Evolutionary conservation across 305 asterid species (phyloP), one percentile per base, ranked within the genome.

Genomic region (Ajuga reptans): DNA sequence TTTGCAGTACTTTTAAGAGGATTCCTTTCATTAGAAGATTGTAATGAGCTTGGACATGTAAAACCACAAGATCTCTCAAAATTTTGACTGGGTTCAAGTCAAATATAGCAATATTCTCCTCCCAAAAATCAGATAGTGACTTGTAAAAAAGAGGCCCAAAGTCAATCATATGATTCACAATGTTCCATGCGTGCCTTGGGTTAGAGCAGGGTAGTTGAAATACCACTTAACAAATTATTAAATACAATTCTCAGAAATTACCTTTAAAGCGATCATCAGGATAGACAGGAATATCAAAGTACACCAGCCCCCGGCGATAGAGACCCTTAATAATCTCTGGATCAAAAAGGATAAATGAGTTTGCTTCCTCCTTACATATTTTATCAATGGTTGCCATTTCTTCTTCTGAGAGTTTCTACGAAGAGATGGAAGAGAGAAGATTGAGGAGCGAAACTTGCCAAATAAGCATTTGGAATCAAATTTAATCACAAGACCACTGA

Each of bases 261-360:
- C 99, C 99, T 85, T 94, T 91, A 74, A 94, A 91, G 63, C 95
- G 99, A 74, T 94, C 99, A 81, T 89, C 99, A 5, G 96, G 82
- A 80, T 89, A 94, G 61, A 94, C 97, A 77, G 96, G 96, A 71
- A 89, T 91, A 77, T 94, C 99, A 84, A 89, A 87, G 84, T 89
- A 94, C 53, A 94, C 84, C 62, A 94, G 92, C 50, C 99, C 99
- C 54, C 99, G 89, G 67, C 87, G 87, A 72, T 43, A 84, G 54
- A 94, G 89, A 36, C 90, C 96, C 88, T 91, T 94, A 53, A 94
- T 54, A 68, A 89, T 79, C 72, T 85, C 96, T 77, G 95, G 95
- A 75, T 87, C 96, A 72, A 94, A 94, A 75, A 89, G 93, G 83
- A 87, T 81, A 77, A 81, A 94, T 47, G 99, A 82, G 81, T 89